phyloP scores from a whole-genome alignment of 2,329 filamentous ascomycete genomes.

The Cordyceps farinosa region DNA sequence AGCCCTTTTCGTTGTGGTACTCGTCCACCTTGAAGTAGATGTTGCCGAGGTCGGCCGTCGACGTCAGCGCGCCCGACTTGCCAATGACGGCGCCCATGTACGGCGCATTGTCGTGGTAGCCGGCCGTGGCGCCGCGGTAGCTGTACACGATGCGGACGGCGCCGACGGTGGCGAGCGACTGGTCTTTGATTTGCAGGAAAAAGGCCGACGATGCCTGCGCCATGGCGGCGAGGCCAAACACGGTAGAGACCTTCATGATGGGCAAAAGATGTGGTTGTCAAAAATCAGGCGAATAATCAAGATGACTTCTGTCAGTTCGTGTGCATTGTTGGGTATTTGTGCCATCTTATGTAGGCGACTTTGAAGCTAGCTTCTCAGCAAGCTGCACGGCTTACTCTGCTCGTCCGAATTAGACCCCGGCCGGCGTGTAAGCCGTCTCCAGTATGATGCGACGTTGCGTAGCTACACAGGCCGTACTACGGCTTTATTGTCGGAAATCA shows the following conservation, averaged over 20 bases:
- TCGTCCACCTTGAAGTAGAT: constrained; percentile 16
- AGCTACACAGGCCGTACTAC: not conserved
- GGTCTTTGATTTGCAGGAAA: constrained; percentile 17
- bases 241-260: constrained; percentile 5
- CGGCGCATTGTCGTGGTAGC: constrained; percentile 7
- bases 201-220: constrained; percentile 10
- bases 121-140: constrained; percentile 15
- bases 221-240: not conserved
- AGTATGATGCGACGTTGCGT: constrained; percentile 4
- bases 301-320: not conserved
- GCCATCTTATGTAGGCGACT: not conserved
- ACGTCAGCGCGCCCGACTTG: constrained; percentile 4
- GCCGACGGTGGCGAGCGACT: constrained; percentile 5
- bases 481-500: not conserved
- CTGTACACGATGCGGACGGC: constrained; percentile 14
- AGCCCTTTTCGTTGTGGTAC: constrained; percentile 12
- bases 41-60: constrained; percentile 16
- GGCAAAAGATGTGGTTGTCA: not conserved
- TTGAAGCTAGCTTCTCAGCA: not conserved
- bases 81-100: constrained; percentile 14
- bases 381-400: constrained; percentile 14
- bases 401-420: not conserved
- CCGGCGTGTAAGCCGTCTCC: constrained; percentile 11
- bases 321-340: not conserved
- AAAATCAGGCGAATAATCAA: not conserved